Evolutionary conservation across 2,329 filamentous ascomycete species (phyloP), one percentile per base, ranked within the genome.

Genomic region (Pseudogymnoascus sp.): DNA sequence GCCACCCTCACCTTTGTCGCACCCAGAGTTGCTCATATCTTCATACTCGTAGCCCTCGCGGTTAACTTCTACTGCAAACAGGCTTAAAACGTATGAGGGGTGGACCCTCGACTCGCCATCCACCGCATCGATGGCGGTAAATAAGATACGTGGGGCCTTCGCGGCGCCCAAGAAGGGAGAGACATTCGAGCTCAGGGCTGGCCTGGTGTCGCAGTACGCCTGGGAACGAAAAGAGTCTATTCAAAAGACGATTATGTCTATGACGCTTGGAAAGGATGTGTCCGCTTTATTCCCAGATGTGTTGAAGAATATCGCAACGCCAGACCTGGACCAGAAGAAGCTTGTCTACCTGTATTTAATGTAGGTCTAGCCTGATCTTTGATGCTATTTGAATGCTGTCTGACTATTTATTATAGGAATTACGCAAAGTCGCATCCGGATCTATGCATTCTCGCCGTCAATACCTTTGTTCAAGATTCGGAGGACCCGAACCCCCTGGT

Each of bases 211-310:
- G 67, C 95, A 99, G 80, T 99, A 97, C 88, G 95, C 95, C 65
- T 97, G 96, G 79, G 95, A 99, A 84, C 88, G 92, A 72, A 99
- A 99, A 78, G 95, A 99, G 81, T 90, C 95, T 23, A 99, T 99
- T 70, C 95, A 99, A 75, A 97, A 96, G 83, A 99, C 95, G 67
- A 99, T 99, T 79, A 97, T 97, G 93, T 93, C 95, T 74, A 99
- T 99, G 95, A 99, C 95, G 1, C 77, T 99, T 70, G 95, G 95
- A 76, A 99, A 99, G 78, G 95, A 99, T 78, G 95, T 99, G 64
- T 99, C 95, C 61, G 90, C 93, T 63, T 81, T 99, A 67, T 99
- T 99, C 75, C 95, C 95, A 1, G 95, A 99, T 74, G 95, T 99
- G 35, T 81, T 99, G 67, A 99, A 99, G 83, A 99, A 99, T 74